A percentile compares a stretch with the other conserved stretches of the same genome.
Conservation (phyloP, 78 protist genomes). For the Anaeramoeba ignava region DNA sequence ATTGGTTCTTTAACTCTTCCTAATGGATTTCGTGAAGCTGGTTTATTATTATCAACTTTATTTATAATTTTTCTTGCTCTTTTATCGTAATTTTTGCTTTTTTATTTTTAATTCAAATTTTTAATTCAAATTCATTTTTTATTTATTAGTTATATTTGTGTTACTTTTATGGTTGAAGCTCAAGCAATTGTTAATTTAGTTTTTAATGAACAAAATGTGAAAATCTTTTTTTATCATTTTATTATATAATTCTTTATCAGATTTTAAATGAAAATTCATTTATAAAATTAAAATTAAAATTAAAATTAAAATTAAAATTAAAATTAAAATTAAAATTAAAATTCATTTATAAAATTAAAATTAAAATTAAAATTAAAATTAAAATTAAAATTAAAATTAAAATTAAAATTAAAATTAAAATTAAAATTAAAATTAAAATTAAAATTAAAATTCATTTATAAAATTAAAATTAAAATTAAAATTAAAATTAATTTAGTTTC, state of each 20-base stretch:
- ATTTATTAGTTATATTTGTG: constrained; percentile 22
- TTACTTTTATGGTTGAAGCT: constrained; percentile 27
- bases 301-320: not conserved
- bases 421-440: too few relatives aligned
- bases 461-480: too few relatives aligned
- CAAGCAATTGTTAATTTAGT: constrained; percentile 12
- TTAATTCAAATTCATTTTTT: too few relatives aligned
- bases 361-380: too few relatives aligned
- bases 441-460: too few relatives aligned
- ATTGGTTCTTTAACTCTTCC: constrained; percentile 55
- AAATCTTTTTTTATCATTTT: not conserved
- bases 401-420: too few relatives aligned
- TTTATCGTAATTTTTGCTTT: constrained; percentile 34
- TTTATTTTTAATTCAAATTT: constrained; percentile 32
- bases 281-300: not conserved
- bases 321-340: not conserved
- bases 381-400: too few relatives aligned
- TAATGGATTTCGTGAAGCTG: constrained; percentile 28
- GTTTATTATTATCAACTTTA: constrained; percentile 31
- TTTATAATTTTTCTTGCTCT: constrained; percentile 34
- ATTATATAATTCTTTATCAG: too few relatives aligned
- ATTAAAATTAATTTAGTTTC: too few relatives aligned
- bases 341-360: too few relatives aligned
- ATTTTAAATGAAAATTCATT: not conserved
- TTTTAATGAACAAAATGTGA: not conserved